Conservation (phyloP, 169 alveolate genomes). For the Plasmodium knowlesi region DNA sequence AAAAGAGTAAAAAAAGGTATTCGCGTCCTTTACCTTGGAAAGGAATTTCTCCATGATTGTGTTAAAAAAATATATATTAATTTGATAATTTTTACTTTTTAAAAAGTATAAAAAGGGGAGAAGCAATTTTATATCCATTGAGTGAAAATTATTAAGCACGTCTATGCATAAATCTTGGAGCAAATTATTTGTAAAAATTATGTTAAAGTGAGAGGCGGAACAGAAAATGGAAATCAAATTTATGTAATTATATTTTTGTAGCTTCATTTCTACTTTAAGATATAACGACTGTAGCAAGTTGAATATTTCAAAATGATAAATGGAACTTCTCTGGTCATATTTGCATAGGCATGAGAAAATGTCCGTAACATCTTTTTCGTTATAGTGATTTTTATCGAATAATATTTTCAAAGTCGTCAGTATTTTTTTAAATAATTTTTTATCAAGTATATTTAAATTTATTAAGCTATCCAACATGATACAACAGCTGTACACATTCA, state of each 20-base stretch:
- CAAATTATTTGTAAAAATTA: conserved; percentile 1
- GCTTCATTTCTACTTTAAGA: conserved; percentile 13
- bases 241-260: conserved; percentile 36
- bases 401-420: conserved; percentile 30
- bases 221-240: conserved; percentile 33
- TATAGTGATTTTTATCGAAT: conserved; percentile 59
- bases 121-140: background rate
- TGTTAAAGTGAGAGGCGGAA: conserved; percentile 48
- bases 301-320: background rate
- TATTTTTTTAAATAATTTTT: conserved; percentile 17
- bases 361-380: conserved; percentile 62
- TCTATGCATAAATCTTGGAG: conserved; percentile 63
- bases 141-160: conserved; percentile 33
- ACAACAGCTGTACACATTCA: conserved; percentile 46
- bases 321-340: conserved; percentile 18
- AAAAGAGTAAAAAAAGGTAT: background rate
- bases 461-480: conserved; percentile 27
- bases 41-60: conserved; percentile 6
- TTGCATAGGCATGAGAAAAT: conserved; percentile 6
- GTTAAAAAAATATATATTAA: conserved; percentile 30
- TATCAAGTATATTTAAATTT: conserved; percentile 46
- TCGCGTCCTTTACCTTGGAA: background rate
- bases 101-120: conserved; percentile 34
- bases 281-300: conserved; percentile 20
- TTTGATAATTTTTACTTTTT: conserved; percentile 38